These are phyloP conservation scores for Trypanosomatidae sp. DNA, from an alignment of 208 protist species.

Conservation along the genomic window DNA sequence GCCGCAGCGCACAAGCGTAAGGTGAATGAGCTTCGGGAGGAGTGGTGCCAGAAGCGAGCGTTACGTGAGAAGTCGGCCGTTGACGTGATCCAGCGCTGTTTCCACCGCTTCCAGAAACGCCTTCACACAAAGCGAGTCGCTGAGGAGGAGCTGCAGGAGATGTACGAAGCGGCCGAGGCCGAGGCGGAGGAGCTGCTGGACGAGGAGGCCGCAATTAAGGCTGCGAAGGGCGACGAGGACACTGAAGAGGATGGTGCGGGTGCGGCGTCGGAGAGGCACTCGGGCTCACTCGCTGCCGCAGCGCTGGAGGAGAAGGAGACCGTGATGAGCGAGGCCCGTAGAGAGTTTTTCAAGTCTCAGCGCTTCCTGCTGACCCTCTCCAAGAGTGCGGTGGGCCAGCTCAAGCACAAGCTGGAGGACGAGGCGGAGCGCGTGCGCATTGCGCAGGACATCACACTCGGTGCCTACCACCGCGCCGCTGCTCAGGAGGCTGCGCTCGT, in stretches of 20 bases:
- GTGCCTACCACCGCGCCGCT: slow-evolving; percentile 20
- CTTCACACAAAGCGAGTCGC: slow-evolving; percentile 36
- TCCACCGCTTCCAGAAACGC: slow-evolving; percentile 35
- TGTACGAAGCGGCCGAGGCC: slow-evolving; percentile 55
- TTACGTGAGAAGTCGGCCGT: slow-evolving; percentile 66
- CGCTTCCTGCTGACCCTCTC: slow-evolving; percentile 69
- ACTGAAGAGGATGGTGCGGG: slow-evolving; percentile 4
- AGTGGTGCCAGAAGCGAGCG: slow-evolving; percentile 52
- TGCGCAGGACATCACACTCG: slow-evolving; percentile 36
- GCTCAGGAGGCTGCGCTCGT: slow-evolving; percentile 32
- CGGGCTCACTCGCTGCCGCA: slow-evolving; percentile 12
- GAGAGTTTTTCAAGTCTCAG: slow-evolving; percentile 66
- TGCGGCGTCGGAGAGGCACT: slow-evolving; percentile 9
- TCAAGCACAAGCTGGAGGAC: slow-evolving; percentile 56
- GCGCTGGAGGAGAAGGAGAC: slow-evolving; percentile 43
- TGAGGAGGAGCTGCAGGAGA: slow-evolving; percentile 48
- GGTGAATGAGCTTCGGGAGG: slow-evolving; percentile 46
- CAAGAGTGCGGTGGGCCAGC: slow-evolving; percentile 56
- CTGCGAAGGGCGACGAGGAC: slow-evolving; percentile 15
- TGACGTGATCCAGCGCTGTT: slow-evolving; percentile 77
- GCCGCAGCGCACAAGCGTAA: slow-evolving; percentile 33
- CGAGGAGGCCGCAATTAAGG: slow-evolving; percentile 27
- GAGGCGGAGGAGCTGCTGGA: slow-evolving; percentile 80
- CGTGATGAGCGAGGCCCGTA: slow-evolving; percentile 42
- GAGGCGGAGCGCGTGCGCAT: slow-evolving; percentile 52